Evolutionary conservation across 2,329 filamentous ascomycete species (phyloP).

Genomic region (Exophiala xenobiotica): DNA sequence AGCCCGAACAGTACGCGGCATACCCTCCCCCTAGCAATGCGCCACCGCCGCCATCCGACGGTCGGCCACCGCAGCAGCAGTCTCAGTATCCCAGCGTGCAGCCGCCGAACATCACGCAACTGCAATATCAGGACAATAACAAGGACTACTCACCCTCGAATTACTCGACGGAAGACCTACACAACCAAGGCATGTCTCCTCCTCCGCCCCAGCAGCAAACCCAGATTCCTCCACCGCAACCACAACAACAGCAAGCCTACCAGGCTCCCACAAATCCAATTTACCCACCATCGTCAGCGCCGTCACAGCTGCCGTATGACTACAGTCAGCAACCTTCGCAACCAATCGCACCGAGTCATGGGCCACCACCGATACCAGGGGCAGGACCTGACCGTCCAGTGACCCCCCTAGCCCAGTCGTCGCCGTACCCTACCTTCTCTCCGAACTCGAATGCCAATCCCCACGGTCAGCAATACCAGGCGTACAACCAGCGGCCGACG

Average conservation of each 20-base stretch:
- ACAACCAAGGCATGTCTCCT: constrained; percentile 4
- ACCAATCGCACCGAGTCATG: constrained; percentile 24
- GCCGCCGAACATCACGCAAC: constrained; percentile 31
- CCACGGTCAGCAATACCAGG: constrained; percentile 27
- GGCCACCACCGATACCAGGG: constrained; percentile 20
- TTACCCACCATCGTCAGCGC: constrained; percentile 56
- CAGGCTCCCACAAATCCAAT: constrained; percentile 70
- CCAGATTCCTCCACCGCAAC: constrained; percentile 14
- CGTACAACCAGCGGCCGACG: constrained; percentile 25
- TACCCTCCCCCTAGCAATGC: constrained; percentile 21
- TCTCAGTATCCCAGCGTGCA: constrained; percentile 17
- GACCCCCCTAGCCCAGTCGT: constrained; percentile 14
- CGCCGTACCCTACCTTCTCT: constrained; percentile 23
- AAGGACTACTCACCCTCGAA: constrained; percentile 42
- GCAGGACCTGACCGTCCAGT: constrained; percentile 7
- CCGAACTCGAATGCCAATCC: background rate
- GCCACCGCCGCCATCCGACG: constrained; percentile 34
- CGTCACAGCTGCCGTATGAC: constrained; percentile 16
- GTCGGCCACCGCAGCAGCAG: constrained; percentile 20
- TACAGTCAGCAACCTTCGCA: constrained; percentile 19
- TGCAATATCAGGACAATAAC: constrained; percentile 31
- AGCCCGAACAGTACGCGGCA: constrained; percentile 53
- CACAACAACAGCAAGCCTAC: constrained; percentile 65
- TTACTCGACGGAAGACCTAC: constrained; percentile 38
- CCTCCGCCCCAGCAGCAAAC: constrained; percentile 9